Percentiles rank a stretch among this genome's conserved stretches.
Conservation (phyloP, 345 rosid species). For the Boechera retrofracta region DNA sequence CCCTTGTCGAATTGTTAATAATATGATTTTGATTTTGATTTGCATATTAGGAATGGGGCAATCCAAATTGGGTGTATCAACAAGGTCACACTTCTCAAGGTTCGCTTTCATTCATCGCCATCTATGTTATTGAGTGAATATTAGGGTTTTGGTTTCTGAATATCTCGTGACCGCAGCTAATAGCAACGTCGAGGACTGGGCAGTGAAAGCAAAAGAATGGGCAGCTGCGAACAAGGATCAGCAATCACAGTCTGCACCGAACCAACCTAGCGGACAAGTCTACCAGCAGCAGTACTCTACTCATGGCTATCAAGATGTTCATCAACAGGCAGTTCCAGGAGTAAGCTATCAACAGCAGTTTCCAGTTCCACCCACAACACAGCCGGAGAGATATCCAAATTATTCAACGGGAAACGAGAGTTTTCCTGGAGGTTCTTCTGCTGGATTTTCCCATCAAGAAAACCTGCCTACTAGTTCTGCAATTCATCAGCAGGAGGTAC, state of each 20-base stretch:
- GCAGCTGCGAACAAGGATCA: slow-evolving; percentile 72
- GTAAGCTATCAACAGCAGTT: slow-evolving; percentile 70
- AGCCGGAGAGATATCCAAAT: slow-evolving; percentile 53
- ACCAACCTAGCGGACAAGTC: slow-evolving; percentile 52
- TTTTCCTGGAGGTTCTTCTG: slow-evolving; percentile 53
- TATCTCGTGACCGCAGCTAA: slow-evolving; percentile 50
- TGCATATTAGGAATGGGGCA: slow-evolving; percentile 72
- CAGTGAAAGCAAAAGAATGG: slow-evolving; percentile 96
- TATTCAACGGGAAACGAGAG: slow-evolving; percentile 55
- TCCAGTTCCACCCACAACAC: slow-evolving; percentile 55
- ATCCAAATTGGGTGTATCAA: slow-evolving; percentile 67
- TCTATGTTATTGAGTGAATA: slow-evolving; percentile 26
- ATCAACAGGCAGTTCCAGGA: slow-evolving; percentile 53
- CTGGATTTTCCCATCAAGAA: slow-evolving; percentile 54
- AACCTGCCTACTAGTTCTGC: slow-evolving; percentile 56
- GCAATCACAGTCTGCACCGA: slow-evolving; percentile 54
- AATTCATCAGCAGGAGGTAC: slow-evolving; percentile 99
- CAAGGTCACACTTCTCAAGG: slow-evolving; percentile 64
- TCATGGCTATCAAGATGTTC: slow-evolving; percentile 65
- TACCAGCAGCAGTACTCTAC: slow-evolving; percentile 64
- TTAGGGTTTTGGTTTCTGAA: slow-evolving; percentile 32
- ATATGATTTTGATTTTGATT: slow-evolving; percentile 24
- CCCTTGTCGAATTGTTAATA: neutral
- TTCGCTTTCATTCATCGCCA: slow-evolving; percentile 22
- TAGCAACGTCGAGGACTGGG: slow-evolving; percentile 84